A percentile compares a stretch with the other conserved stretches of the same genome.
phyloP scores from a whole-genome alignment of 306 rosid species.

The Gastrolobium villosum region DNA sequence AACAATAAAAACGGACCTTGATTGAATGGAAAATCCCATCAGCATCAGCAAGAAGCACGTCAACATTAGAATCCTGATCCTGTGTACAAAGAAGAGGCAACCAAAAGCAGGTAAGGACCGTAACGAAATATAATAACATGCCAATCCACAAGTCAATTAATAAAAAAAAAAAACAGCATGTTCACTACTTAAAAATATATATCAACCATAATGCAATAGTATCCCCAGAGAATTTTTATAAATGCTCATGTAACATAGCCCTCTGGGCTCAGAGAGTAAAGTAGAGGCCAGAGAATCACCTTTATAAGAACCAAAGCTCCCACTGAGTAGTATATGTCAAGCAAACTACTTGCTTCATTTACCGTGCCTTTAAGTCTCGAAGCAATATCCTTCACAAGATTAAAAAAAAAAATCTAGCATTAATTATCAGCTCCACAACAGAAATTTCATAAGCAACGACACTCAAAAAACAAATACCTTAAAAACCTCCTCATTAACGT shows the following conservation, averaged over 20 bases:
- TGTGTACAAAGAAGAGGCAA: conserved; percentile 42
- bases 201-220: conserved; percentile 1
- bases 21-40: conserved; percentile 79
- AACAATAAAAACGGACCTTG: conserved; percentile 66
- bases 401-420: conserved; percentile 34
- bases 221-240: not conserved
- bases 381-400: conserved; percentile 62
- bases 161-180: conserved; percentile 11
- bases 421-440: not conserved
- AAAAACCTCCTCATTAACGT: conserved; percentile 56
- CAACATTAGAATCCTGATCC: conserved; percentile 78
- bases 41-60: conserved; percentile 77
- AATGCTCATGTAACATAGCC: not conserved
- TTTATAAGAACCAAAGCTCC: conserved; percentile 82
- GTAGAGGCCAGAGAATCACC: conserved; percentile 57
- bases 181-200: conserved; percentile 17
- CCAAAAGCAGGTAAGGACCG: conserved; percentile 45
- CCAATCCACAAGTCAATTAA: conserved; percentile 9
- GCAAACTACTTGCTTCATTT: conserved; percentile 67
- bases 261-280: not conserved
- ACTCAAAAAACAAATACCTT: conserved; percentile 63
- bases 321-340: conserved; percentile 70
- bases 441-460: conserved; percentile 25
- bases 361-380: conserved; percentile 58
- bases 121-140: conserved; percentile 28